Evolutionary conservation across 352 stramenopile genomes (phyloP).

Genomic region (Aphanomyces cochlioides): DNA sequence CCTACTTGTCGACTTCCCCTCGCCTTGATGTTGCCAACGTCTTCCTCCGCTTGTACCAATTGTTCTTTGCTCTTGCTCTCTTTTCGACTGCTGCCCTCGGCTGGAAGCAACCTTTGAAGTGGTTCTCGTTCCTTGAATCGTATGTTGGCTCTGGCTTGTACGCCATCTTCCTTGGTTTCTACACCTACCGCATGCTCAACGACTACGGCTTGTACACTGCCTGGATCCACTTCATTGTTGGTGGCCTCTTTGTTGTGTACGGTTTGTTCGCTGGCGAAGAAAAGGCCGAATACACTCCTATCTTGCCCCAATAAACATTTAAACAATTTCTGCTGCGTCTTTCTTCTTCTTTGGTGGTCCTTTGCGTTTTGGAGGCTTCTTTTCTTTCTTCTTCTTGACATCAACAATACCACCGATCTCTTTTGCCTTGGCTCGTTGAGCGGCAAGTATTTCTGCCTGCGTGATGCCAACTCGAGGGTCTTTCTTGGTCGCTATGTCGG

Average conservation of each 20-base stretch:
- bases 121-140: slow-evolving; percentile 25
- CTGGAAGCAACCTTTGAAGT: slow-evolving; percentile 29
- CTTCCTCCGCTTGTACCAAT: slow-evolving; percentile 28
- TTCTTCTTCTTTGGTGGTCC: slow-evolving; percentile 44
- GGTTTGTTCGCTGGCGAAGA: slow-evolving; percentile 25
- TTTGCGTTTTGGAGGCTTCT: slow-evolving; percentile 71
- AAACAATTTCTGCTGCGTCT: slow-evolving; percentile 20
- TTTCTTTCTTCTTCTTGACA: slow-evolving; percentile 50
- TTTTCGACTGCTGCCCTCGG: slow-evolving; percentile 27
- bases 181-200: slow-evolving; percentile 30
- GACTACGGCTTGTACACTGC: slow-evolving; percentile 28
- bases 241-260: slow-evolving; percentile 27
- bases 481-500: slow-evolving; percentile 63
- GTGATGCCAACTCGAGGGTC: slow-evolving; percentile 56
- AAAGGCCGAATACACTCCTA: slow-evolving; percentile 24
- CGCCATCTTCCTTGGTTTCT: slow-evolving; percentile 31
- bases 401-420: slow-evolving; percentile 61
- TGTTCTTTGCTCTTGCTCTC: slow-evolving; percentile 28
- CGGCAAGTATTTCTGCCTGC: slow-evolving; percentile 74
- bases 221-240: slow-evolving; percentile 28
- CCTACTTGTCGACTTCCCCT: slow-evolving; percentile 18
- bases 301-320: slow-evolving; percentile 28
- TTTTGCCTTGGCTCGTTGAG: slow-evolving; percentile 61
- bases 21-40: slow-evolving; percentile 30
- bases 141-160: slow-evolving; percentile 28